These are phyloP conservation scores for Dalbergia cultrata DNA, from an alignment of 306 rosid species.

Conservation along the genomic window DNA sequence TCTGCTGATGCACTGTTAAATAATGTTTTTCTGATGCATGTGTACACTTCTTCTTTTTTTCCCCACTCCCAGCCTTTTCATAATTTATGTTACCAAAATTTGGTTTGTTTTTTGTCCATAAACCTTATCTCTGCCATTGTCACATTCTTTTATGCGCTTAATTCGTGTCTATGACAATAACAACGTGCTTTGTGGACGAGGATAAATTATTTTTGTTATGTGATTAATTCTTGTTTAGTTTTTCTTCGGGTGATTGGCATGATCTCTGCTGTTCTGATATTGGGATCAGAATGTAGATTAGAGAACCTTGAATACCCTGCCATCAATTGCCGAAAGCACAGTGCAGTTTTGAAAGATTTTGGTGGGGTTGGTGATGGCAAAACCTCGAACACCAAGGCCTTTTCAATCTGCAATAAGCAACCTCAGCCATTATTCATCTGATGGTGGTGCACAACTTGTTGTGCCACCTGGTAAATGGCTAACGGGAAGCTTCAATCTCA, in stretches of 20 bases:
- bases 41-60: not conserved
- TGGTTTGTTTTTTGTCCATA: not conserved
- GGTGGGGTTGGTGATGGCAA: conserved; percentile 77
- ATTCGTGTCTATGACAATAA: not conserved
- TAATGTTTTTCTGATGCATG: not conserved
- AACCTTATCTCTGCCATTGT: not conserved
- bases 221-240: not conserved
- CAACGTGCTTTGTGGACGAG: not conserved
- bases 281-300: conserved; percentile 45
- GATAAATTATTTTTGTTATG: not conserved
- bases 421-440: conserved; percentile 49
- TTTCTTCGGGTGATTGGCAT: conserved; percentile 14
- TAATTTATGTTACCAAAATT: not conserved
- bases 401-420: conserved; percentile 57
- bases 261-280: not conserved
- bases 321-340: conserved; percentile 63
- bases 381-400: conserved; percentile 68
- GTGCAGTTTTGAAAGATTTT: conserved; percentile 63
- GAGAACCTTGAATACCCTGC: conserved; percentile 30
- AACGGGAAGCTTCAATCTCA: conserved; percentile 77
- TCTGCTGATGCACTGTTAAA: not conserved
- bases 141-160: not conserved
- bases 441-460: conserved; percentile 68
- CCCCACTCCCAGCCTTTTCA: not conserved
- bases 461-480: conserved; percentile 80